Evolutionary conservation across 257 asterid species (phyloP).

Genomic region (Ophiorrhiza pumila): DNA sequence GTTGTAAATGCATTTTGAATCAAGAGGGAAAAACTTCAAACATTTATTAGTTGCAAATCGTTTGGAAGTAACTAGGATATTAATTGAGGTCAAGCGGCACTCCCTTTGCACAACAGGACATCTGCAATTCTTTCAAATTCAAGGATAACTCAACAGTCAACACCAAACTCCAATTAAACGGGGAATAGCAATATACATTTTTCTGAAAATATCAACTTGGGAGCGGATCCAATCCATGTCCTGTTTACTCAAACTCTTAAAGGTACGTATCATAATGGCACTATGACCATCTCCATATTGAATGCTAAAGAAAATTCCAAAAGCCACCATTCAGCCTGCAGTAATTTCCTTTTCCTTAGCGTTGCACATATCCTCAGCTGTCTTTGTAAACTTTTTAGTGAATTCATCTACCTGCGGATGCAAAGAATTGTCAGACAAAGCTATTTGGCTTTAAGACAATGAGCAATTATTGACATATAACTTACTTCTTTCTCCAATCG

Average conservation of each 20-base stretch:
- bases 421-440: slow-evolving; percentile 9
- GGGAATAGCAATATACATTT: background rate
- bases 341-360: slow-evolving; percentile 85
- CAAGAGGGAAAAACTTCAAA: background rate
- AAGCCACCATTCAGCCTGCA: slow-evolving; percentile 38
- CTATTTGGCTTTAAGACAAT: background rate
- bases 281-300: background rate
- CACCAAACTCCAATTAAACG: background rate
- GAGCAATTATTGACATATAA: background rate
- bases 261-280: background rate
- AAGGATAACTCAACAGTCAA: background rate
- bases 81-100: no score
- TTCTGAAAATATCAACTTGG: background rate
- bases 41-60: background rate
- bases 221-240: background rate
- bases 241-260: background rate
- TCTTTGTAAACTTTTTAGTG: slow-evolving; percentile 82
- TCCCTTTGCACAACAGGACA: no score
- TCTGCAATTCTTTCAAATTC: no score
- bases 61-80: no score
- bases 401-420: slow-evolving; percentile 69
- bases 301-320: background rate
- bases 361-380: slow-evolving; percentile 96
- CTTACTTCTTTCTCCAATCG: slow-evolving; percentile 91
- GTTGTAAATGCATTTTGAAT: slow-evolving; percentile 16